Percentiles rank a stretch among this genome's conserved stretches.
Conservation (phyloP, 768 basidiomycete species). For the Strobilomyces dryophilus region DNA sequence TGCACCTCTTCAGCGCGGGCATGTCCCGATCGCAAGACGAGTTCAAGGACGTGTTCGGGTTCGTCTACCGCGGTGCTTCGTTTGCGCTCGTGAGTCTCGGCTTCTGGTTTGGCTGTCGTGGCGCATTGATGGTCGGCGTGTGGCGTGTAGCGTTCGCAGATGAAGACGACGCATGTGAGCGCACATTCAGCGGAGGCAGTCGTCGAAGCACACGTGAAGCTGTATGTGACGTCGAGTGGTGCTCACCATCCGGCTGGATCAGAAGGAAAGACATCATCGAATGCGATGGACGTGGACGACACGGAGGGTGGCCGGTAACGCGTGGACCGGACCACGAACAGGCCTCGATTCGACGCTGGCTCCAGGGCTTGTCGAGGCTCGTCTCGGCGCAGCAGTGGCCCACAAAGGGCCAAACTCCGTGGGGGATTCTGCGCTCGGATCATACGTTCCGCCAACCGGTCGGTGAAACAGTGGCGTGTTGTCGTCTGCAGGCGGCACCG, state of each 20-base stretch:
- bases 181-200: constrained; percentile 27
- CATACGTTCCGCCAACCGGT: background rate
- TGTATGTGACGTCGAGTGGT: constrained; percentile 28
- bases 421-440: constrained; percentile 5
- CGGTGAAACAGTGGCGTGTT: constrained; percentile 5
- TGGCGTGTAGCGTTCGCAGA: constrained; percentile 24
- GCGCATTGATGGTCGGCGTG: background rate
- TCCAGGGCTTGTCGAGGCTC: background rate
- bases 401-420: background rate
- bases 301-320: constrained; percentile 1
- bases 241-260: background rate
- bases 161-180: constrained; percentile 25
- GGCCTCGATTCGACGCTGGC: background rate
- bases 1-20: constrained; percentile 29
- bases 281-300: constrained; percentile 7
- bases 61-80: constrained; percentile 36
- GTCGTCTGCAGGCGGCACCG: background rate
- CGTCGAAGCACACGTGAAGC: constrained; percentile 34
- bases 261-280: background rate
- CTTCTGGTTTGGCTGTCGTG: background rate
- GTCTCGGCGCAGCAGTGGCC: background rate
- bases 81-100: constrained; percentile 38
- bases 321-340: background rate
- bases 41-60: constrained; percentile 39
- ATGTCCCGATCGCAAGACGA: constrained; percentile 35